These are phyloP conservation scores for Dimargaris xerosporica DNA, from an alignment of 192 early-diverging fungal genomes.

Conservation along the genomic window DNA sequence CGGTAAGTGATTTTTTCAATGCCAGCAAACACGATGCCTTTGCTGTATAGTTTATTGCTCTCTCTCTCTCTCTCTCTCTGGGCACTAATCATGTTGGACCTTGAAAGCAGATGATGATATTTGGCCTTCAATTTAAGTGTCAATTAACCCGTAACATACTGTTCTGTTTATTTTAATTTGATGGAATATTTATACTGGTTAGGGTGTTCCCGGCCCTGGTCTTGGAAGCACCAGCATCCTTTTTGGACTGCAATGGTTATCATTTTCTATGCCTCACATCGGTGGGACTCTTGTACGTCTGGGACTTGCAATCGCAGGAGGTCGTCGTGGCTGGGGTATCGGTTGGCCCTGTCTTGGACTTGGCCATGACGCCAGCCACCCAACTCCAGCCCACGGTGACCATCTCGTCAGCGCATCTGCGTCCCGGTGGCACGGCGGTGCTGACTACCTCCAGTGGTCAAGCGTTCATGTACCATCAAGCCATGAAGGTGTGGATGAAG, in stretches of 20 bases:
- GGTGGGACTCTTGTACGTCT: slow-evolving; percentile 44
- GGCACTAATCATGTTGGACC: too few species aligned
- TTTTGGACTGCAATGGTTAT: slow-evolving; percentile 35
- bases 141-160: too few species aligned
- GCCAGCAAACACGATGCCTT: too few species aligned
- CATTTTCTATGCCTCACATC: slow-evolving; percentile 50
- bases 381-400: slow-evolving; percentile 20
- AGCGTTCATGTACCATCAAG: slow-evolving; percentile 44
- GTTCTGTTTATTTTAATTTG: too few species aligned
- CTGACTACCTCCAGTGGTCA: slow-evolving; percentile 44
- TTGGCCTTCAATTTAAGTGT: too few species aligned
- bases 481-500: slow-evolving; percentile 50
- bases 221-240: slow-evolving; percentile 43
- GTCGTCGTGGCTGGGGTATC: slow-evolving; percentile 37
- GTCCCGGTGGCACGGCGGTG: slow-evolving; percentile 44
- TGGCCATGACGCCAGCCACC: slow-evolving; percentile 21
- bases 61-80: too few species aligned
- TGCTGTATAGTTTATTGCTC: too few species aligned
- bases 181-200: too few species aligned
- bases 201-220: slow-evolving; percentile 50
- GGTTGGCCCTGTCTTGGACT: slow-evolving; percentile 43
- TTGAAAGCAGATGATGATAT: too few species aligned
- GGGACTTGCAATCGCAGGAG: slow-evolving; percentile 42
- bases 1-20: too few species aligned
- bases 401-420: slow-evolving; percentile 37